A percentile compares a stretch with the other conserved stretches of the same genome.
phyloP scores from a whole-genome alignment of 768 basidiomycete genomes.

The Mycena epipterygia region DNA sequence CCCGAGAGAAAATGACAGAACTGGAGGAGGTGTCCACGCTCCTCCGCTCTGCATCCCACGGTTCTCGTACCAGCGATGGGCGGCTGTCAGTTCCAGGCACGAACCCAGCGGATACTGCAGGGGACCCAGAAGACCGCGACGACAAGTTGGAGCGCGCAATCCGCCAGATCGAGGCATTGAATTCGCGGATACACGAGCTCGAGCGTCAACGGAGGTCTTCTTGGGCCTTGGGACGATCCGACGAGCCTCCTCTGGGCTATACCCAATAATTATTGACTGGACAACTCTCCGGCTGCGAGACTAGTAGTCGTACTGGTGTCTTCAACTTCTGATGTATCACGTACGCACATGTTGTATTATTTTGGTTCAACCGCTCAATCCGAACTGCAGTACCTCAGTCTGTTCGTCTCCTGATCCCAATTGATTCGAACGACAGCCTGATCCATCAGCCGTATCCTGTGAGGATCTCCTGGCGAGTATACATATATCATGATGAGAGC shows the following conservation, averaged over 20 bases:
- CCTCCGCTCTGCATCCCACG: neutral
- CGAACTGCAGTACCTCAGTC: no score
- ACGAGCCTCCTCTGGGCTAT: constrained; percentile 3
- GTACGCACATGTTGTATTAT: no score
- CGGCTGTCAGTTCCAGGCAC: neutral
- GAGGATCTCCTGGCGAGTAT: no score
- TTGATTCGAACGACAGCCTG: no score
- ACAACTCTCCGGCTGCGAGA: no score
- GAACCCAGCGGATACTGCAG: neutral
- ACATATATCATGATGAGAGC: no score
- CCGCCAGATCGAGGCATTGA: constrained; percentile 1
- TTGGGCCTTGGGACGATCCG: neutral
- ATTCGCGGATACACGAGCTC: neutral
- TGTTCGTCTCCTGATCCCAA: no score
- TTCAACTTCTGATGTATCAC: no score
- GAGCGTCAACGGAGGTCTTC: constrained; percentile 1
- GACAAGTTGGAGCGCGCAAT: neutral
- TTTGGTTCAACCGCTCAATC: no score
- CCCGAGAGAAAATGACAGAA: constrained; percentile 12
- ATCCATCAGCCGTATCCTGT: no score
- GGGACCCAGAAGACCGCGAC: neutral
- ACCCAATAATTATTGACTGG: neutral
- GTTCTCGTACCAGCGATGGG: neutral
- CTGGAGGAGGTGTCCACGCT: constrained; percentile 1
- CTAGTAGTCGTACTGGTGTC: no score